Percentiles rank a stretch among this genome's conserved stretches.
Conservation (phyloP, 257 asterid genomes). For the Orobanche coerulescens region DNA sequence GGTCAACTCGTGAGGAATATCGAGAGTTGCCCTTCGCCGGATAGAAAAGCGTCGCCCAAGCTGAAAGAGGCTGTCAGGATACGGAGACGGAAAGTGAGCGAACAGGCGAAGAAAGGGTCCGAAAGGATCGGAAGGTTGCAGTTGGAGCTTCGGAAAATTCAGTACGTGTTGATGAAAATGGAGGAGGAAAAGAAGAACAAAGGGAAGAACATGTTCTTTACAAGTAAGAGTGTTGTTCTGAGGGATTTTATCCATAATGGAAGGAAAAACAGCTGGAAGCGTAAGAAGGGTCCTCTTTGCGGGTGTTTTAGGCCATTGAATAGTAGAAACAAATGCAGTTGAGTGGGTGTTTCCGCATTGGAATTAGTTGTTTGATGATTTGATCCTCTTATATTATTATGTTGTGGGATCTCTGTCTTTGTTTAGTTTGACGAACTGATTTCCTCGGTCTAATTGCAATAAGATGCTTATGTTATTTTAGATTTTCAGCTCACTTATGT, state of each 20-base stretch:
- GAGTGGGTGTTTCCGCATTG: constrained; percentile 9
- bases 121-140: constrained; percentile 79
- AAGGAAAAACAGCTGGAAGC: constrained; percentile 40
- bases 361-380: not conserved
- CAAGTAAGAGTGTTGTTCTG: constrained; percentile 47
- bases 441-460: not conserved
- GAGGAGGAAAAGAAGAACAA: constrained; percentile 71
- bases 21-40: constrained; percentile 47
- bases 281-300: constrained; percentile 57
- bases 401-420: not conserved
- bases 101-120: constrained; percentile 74
- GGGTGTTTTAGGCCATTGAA: constrained; percentile 63
- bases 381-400: constrained; percentile 15
- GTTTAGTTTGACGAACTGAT: not conserved
- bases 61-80: constrained; percentile 39
- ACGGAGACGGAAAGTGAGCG: constrained; percentile 46
- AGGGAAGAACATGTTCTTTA: constrained; percentile 38
- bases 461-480: not conserved
- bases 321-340: constrained; percentile 32
- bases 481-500: too few relatives aligned
- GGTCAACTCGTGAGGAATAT: constrained; percentile 41
- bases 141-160: constrained; percentile 74
- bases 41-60: constrained; percentile 38
- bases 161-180: constrained; percentile 50
- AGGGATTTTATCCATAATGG: constrained; percentile 66